Percentiles rank a stretch among this genome's conserved stretches.
These are phyloP conservation scores for Acrocalymma vagum DNA, from an alignment of 2,329 filamentous ascomycete genomes.

Conservation along the genomic window DNA sequence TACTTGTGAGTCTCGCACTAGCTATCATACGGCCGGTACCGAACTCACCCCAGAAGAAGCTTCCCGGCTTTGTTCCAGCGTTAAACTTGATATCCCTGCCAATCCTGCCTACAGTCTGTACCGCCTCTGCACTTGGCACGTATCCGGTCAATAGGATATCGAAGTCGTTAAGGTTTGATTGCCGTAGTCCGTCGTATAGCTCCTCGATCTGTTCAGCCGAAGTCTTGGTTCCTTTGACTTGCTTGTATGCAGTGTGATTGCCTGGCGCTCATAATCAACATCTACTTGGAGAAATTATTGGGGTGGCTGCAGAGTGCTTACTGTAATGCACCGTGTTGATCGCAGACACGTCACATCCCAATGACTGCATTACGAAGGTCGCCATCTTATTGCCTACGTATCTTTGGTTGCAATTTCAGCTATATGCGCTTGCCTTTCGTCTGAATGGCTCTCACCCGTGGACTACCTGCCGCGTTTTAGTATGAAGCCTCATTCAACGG, in stretches of 20 bases:
- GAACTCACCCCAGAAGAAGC: slow-evolving; percentile 84
- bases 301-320: slow-evolving; percentile 58
- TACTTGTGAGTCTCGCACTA: slow-evolving; percentile 22
- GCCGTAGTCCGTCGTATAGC: slow-evolving; percentile 83
- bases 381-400: slow-evolving; percentile 99
- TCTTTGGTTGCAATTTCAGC: slow-evolving; percentile 60
- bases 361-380: slow-evolving; percentile 89
- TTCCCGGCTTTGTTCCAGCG: slow-evolving; percentile 69
- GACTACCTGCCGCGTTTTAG: slow-evolving; percentile 65
- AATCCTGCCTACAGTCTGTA: slow-evolving; percentile 85
- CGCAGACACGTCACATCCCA: slow-evolving; percentile 92
- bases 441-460: slow-evolving; percentile 68
- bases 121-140: slow-evolving; percentile 84
- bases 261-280: slow-evolving; percentile 60
- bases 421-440: slow-evolving; percentile 4
- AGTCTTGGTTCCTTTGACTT: slow-evolving; percentile 84
- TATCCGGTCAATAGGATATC: slow-evolving; percentile 96
- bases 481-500: slow-evolving; percentile 17
- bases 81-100: slow-evolving; percentile 79
- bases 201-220: slow-evolving; percentile 83
- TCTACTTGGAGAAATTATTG: not conserved
- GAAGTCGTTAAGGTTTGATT: slow-evolving; percentile 86
- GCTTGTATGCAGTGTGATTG: slow-evolving; percentile 93
- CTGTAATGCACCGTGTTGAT: slow-evolving; percentile 98
- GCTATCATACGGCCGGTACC: too few relatives aligned